These are phyloP conservation scores for Saussurea involucrata DNA, from an alignment of 129 eudicot species.

Conservation along the genomic window DNA sequence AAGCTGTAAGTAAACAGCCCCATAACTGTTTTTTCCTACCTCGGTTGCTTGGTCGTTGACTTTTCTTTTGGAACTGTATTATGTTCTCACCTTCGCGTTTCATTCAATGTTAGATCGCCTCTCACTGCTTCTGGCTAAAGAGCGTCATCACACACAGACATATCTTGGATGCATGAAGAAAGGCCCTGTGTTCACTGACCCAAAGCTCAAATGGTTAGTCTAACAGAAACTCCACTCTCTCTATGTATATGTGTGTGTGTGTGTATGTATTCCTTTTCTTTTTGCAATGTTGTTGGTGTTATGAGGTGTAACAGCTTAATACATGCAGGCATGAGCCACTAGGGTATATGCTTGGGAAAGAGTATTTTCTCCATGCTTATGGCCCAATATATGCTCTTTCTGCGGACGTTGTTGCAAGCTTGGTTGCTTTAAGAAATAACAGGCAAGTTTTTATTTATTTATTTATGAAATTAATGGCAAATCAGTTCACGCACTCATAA, in stretches of 20 bases:
- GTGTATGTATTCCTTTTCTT: not conserved
- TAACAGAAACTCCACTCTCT: not conserved
- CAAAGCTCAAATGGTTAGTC: conserved; percentile 88
- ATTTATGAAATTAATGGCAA: not conserved
- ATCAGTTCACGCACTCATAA: not conserved
- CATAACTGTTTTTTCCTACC: not conserved
- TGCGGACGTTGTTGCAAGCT: conserved; percentile 79
- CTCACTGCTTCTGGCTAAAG: conserved; percentile 90
- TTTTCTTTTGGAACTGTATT: not conserved
- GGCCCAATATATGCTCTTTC: conserved; percentile 97
- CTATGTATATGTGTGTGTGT: not conserved
- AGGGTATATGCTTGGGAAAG: conserved; percentile 74
- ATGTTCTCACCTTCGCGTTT: conserved; percentile 19
- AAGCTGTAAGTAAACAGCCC: too few species aligned
- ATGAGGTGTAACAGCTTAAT: not conserved
- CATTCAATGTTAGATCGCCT: conserved; percentile 62
- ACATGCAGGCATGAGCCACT: conserved; percentile 85
- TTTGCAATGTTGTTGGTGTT: not conserved
- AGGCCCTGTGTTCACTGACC: conserved; percentile 97
- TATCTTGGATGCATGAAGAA: conserved; percentile 98
- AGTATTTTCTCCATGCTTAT: conserved; percentile 97
- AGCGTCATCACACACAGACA: conserved; percentile 71
- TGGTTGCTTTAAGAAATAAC: conserved; percentile 78
- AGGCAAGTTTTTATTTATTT: conserved; percentile 43
- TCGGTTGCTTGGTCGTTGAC: not conserved